These are phyloP conservation scores for Globisporangium parvum DNA, from an alignment of 352 stramenopile species.

Conservation along the genomic window DNA sequence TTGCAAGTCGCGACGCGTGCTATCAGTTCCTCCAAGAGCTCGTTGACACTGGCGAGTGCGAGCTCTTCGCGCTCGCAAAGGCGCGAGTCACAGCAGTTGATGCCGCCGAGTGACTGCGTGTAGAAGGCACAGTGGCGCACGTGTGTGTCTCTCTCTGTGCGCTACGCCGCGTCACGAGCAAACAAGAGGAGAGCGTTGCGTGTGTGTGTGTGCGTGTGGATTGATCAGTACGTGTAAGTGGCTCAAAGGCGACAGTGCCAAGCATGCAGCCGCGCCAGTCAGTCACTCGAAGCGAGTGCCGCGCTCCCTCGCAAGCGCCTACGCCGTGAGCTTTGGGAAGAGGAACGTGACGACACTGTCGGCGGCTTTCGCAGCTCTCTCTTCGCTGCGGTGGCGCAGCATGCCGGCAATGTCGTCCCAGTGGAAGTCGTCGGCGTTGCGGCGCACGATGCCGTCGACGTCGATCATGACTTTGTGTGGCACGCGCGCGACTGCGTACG, in stretches of 20 bases:
- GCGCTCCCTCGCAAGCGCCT: neutral
- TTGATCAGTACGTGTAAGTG: no score
- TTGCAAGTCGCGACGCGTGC: slow-evolving; percentile 40
- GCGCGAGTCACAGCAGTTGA: neutral
- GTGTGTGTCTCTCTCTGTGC: no score
- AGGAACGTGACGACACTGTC: slow-evolving; percentile 20
- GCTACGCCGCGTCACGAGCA: no score
- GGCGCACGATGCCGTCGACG: slow-evolving; percentile 33
- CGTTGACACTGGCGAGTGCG: slow-evolving; percentile 60
- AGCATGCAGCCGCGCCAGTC: no score
- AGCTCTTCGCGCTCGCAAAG: slow-evolving; percentile 36
- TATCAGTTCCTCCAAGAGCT: slow-evolving; percentile 60
- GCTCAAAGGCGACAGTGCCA: no score
- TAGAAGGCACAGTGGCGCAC: neutral
- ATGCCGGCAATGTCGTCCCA: slow-evolving; percentile 53
- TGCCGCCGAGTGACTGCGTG: no score
- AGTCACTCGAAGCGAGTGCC: no score
- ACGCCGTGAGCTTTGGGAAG: slow-evolving; percentile 20
- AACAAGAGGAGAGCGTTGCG: neutral
- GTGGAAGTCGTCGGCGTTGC: slow-evolving; percentile 53
- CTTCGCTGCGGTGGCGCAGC: slow-evolving; percentile 34
- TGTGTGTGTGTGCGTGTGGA: neutral
- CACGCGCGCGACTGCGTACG: slow-evolving; percentile 45
- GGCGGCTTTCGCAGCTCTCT: slow-evolving; percentile 10
- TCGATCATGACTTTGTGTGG: slow-evolving; percentile 49